Evolutionary conservation across 192 early-diverging fungal genomes (phyloP).

Genomic region (Linderina pennispora): DNA sequence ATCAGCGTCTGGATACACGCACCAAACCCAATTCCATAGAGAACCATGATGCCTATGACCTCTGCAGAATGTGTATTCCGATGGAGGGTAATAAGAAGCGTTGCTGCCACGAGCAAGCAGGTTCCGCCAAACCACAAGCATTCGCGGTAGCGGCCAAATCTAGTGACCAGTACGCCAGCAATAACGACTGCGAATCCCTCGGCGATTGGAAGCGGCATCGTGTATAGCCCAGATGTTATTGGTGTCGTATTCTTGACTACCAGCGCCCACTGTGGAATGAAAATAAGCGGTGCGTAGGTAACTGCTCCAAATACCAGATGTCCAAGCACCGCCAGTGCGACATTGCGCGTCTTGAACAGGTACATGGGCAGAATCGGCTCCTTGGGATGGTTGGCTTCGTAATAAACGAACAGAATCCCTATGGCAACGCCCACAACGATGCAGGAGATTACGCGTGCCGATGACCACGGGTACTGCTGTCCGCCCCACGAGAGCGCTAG

Average conservation of each 20-base stretch:
- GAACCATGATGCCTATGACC: constrained; percentile 7
- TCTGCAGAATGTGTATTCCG: constrained; percentile 35
- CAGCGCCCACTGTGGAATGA: constrained; percentile 14
- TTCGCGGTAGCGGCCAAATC: constrained; percentile 7
- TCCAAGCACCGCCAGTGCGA: constrained; percentile 9
- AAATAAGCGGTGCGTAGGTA: constrained; percentile 10
- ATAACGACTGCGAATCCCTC: constrained; percentile 6
- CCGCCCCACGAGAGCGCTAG: constrained; percentile 67
- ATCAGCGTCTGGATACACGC: constrained; percentile 13
- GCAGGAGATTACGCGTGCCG: constrained; percentile 35
- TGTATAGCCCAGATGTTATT: constrained; percentile 13
- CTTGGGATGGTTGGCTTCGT: constrained; percentile 49
- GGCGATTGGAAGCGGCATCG: constrained; percentile 2
- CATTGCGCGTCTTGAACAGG: constrained; percentile 48
- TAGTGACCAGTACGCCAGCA: constrained; percentile 5
- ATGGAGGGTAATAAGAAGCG: background rate
- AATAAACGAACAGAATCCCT: constrained; percentile 45
- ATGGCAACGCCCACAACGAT: constrained; percentile 19
- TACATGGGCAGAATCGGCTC: constrained; percentile 62
- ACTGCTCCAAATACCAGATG: constrained; percentile 14
- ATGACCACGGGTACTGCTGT: constrained; percentile 37
- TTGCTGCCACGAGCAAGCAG: background rate
- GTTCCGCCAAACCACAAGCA: constrained; percentile 7
- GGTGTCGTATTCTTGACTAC: constrained; percentile 12
- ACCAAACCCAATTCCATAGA: constrained; percentile 9